Percentiles rank a stretch among this genome's conserved stretches.
Conservation (phyloP, 2,329 filamentous ascomycete genomes). For the Sporothrix curviconia region DNA sequence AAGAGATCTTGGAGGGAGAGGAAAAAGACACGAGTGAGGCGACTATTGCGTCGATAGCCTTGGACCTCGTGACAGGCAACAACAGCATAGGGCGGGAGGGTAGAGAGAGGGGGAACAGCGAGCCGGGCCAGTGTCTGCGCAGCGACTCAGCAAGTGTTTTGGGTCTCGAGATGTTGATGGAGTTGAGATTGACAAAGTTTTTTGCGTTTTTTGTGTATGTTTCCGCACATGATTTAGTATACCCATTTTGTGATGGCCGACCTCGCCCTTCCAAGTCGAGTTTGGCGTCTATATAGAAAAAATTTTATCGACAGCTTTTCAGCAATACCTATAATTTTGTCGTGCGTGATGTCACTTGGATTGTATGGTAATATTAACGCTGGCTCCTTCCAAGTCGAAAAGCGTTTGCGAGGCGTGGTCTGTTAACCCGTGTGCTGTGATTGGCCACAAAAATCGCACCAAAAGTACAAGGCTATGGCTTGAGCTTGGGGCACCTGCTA, state of each 20-base stretch:
- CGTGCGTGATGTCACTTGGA: not conserved
- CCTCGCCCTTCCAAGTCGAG: not conserved
- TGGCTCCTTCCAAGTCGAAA: too few species aligned
- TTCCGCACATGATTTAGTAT: constrained; percentile 12
- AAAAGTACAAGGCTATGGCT: constrained; percentile 2
- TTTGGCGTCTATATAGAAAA: not conserved
- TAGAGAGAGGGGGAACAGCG: too few species aligned
- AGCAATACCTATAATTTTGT: constrained; percentile 2
- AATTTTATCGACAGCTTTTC: constrained; percentile 8
- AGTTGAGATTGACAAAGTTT: too few species aligned
- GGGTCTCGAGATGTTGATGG: too few species aligned
- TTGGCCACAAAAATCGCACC: not conserved
- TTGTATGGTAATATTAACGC: not conserved
- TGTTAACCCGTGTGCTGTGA: not conserved
- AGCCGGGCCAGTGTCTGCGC: not conserved
- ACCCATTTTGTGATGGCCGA: constrained; percentile 12
- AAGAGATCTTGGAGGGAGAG: not conserved
- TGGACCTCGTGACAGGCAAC: too few species aligned
- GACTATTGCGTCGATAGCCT: too few species aligned
- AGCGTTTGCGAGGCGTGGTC: not conserved
- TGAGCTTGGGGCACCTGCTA: not conserved
- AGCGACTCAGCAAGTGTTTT: not conserved
- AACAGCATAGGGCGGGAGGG: too few species aligned
- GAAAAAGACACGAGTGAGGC: too few species aligned
- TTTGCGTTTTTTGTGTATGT: not conserved